Conservation (phyloP, 2,329 filamentous ascomycete species). For the Penicillium expansum region DNA sequence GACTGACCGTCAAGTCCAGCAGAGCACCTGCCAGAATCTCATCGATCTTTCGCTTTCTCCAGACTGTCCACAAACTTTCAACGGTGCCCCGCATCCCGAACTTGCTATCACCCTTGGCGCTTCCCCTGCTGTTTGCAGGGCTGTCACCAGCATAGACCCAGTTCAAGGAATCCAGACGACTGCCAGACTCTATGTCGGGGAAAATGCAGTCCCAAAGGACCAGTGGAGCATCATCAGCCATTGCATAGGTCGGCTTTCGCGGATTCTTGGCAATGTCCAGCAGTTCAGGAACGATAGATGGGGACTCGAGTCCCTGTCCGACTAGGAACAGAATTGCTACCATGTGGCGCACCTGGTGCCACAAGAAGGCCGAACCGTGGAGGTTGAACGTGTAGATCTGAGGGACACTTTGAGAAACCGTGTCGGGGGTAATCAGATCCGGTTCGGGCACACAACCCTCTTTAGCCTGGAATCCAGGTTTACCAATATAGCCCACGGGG, state of each 20-base stretch:
- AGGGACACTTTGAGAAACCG: slow-evolving; percentile 38
- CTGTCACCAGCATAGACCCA: slow-evolving; percentile 81
- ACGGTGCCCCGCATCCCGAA: slow-evolving; percentile 66
- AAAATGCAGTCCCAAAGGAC: slow-evolving; percentile 97
- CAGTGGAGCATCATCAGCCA: slow-evolving; percentile 85
- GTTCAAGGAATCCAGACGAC: slow-evolving; percentile 59
- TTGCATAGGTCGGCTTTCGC: slow-evolving; percentile 78
- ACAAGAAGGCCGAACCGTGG: slow-evolving; percentile 87
- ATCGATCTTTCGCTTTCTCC: slow-evolving; percentile 84
- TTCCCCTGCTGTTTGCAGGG: slow-evolving; percentile 36
- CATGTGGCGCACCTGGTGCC: slow-evolving; percentile 97
- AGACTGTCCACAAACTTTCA: slow-evolving; percentile 75
- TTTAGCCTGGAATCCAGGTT: slow-evolving; percentile 46
- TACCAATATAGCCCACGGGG: slow-evolving; percentile 56
- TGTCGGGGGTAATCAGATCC: slow-evolving; percentile 15
- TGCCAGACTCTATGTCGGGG: slow-evolving; percentile 53
- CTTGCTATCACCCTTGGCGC: slow-evolving; percentile 54
- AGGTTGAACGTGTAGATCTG: slow-evolving; percentile 87
- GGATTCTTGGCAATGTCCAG: slow-evolving; percentile 71
- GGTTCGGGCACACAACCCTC: slow-evolving; percentile 16
- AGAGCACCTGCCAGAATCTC: slow-evolving; percentile 77
- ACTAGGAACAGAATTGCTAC: slow-evolving; percentile 89
- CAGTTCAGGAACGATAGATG: slow-evolving; percentile 68
- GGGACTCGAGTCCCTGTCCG: slow-evolving; percentile 79
- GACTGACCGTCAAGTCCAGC: slow-evolving; percentile 59